A percentile compares a stretch with the other conserved stretches of the same genome.
These are phyloP conservation scores for Lichenothelia convexa DNA, from an alignment of 495 filamentous ascomycete species.

Conservation along the genomic window DNA sequence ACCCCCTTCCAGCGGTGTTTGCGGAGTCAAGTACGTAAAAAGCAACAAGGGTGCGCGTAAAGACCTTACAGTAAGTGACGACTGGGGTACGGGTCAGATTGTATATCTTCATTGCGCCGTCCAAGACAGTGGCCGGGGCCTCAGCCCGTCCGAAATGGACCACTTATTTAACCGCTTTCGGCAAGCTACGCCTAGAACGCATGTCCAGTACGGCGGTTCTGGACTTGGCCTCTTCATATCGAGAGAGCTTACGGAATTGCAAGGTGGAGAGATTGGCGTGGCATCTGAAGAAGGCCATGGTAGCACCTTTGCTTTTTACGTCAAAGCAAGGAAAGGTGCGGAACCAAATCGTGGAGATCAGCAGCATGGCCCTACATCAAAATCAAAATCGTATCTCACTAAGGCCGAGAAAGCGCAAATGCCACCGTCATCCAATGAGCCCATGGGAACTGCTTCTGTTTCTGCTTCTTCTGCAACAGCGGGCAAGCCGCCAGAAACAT, in stretches of 20 bases:
- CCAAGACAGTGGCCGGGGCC: conserved; percentile 22
- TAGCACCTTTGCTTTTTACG: conserved; percentile 21
- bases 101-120: conserved; percentile 22
- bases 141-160: conserved; percentile 14
- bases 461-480: background rate
- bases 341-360: background rate
- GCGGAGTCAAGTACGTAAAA: conserved; percentile 19
- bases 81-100: conserved; percentile 16
- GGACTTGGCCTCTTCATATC: conserved; percentile 23
- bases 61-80: conserved; percentile 13
- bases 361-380: background rate
- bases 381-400: background rate
- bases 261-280: conserved; percentile 23
- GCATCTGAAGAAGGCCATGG: conserved; percentile 17
- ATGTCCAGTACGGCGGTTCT: conserved; percentile 19
- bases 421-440: background rate
- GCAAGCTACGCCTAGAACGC: conserved; percentile 22
- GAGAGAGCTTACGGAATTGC: conserved; percentile 20
- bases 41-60: conserved; percentile 9
- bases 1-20: conserved; percentile 16
- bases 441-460: background rate
- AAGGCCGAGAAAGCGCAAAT: background rate
- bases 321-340: conserved; percentile 11
- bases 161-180: conserved; percentile 19
- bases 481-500: background rate